A percentile compares a stretch with the other conserved stretches of the same genome.
phyloP scores from a whole-genome alignment of 306 rosid genomes.

The Myrica gale region DNA sequence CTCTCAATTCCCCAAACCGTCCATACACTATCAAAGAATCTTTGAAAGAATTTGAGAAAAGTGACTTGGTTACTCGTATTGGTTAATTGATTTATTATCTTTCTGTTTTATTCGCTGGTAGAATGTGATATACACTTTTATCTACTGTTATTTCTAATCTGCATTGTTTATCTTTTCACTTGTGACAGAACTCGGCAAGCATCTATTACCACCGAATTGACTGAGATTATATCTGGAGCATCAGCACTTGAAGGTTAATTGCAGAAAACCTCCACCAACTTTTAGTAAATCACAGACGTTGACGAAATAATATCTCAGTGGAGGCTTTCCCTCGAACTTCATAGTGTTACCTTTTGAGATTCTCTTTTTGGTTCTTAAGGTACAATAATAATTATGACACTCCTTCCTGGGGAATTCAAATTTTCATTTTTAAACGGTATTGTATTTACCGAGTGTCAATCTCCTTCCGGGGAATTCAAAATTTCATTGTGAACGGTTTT shows the following conservation, averaged over 20 bases:
- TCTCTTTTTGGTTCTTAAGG: constrained; percentile 14
- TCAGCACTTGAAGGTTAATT: constrained; percentile 73
- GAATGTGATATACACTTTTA: background rate
- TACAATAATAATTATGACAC: constrained; percentile 48
- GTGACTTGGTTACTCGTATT: background rate
- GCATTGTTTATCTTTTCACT: constrained; percentile 21
- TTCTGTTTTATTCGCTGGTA: background rate
- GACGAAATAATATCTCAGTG: constrained; percentile 43
- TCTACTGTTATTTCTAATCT: constrained; percentile 29
- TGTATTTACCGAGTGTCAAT: constrained; percentile 23
- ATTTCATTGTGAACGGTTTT: constrained; percentile 19
- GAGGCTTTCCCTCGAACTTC: constrained; percentile 40
- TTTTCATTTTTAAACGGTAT: constrained; percentile 17
- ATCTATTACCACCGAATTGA: constrained; percentile 94
- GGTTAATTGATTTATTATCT: background rate
- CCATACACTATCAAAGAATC: background rate
- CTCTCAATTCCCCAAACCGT: background rate
- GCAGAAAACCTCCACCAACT: constrained; percentile 11
- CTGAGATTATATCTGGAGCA: constrained; percentile 98
- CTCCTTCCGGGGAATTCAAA: constrained; percentile 26
- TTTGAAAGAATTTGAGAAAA: background rate
- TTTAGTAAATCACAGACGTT: constrained; percentile 29
- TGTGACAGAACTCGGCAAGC: constrained; percentile 95
- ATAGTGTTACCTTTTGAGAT: constrained; percentile 36
- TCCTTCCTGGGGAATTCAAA: constrained; percentile 26